A percentile compares a stretch with the other conserved stretches of the same genome.
phyloP scores from a whole-genome alignment of 805 yeast species.

The Saccharomycopsis vini region DNA sequence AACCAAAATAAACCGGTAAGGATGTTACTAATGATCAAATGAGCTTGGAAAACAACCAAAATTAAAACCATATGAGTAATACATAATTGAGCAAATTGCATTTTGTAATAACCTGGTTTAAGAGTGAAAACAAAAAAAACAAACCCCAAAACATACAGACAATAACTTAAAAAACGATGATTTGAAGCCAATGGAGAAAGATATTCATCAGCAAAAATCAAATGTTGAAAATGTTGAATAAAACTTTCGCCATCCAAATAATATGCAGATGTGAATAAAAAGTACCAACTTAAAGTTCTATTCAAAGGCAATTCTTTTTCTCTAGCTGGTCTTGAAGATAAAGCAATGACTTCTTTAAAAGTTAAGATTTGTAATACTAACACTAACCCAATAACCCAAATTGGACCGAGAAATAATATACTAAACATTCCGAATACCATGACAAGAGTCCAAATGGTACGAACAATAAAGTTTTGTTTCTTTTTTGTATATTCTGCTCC shows the following conservation, averaged over 20 bases:
- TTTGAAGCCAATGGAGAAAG: slow-evolving; percentile 57
- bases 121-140: slow-evolving; percentile 83
- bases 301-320: slow-evolving; percentile 79
- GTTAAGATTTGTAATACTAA: slow-evolving; percentile 70
- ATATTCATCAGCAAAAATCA: slow-evolving; percentile 41
- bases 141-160: slow-evolving; percentile 78
- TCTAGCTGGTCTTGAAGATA: slow-evolving; percentile 69
- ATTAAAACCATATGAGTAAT: slow-evolving; percentile 89
- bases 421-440: slow-evolving; percentile 73
- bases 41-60: slow-evolving; percentile 88
- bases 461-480: slow-evolving; percentile 73
- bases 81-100: slow-evolving; percentile 91
- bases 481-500: slow-evolving; percentile 39
- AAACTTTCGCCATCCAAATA: slow-evolving; percentile 83
- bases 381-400: slow-evolving; percentile 67
- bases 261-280: slow-evolving; percentile 76
- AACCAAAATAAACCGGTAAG: slow-evolving; percentile 92
- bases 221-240: slow-evolving; percentile 53
- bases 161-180: slow-evolving; percentile 78
- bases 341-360: slow-evolving; percentile 84
- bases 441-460: slow-evolving; percentile 89
- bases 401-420: slow-evolving; percentile 74
- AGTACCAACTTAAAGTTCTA: slow-evolving; percentile 85
- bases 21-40: slow-evolving; percentile 82
- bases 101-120: slow-evolving; percentile 79